Base-by-base conservation (phyloP, 805 yeast genomes). In the Wickerhamomyces canadensis region DNA sequence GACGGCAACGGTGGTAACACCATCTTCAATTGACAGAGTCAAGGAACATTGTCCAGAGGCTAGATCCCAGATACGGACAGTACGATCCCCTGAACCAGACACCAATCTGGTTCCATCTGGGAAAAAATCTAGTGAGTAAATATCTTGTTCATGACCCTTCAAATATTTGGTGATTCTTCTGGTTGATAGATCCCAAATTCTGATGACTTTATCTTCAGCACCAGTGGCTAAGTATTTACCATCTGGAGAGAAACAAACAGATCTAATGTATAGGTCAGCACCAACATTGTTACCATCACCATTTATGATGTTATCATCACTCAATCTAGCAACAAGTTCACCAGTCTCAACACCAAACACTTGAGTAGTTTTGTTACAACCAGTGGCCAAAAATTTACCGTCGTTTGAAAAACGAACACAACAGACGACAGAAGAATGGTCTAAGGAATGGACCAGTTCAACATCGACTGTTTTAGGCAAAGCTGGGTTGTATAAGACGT, bases 1-100 rank as follows among this genome's bases (percentile, higher is more conserved):
- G 29, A 91, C 91, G 16, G 97, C 96, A 32, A 91, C 97, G 0
- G 98, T 91, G 38, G 98, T 91, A 37, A 91, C 98, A 51, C 98
- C 98, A 60, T 91, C 98, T 64, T 91, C 97, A 52, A 91, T 89
- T 14, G 88, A 77, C 48, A 91, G 70, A 33, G 96, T 88, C 55
- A 88, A 71, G 17, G 88, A 79, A 60, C 96, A 86, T 65, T 85
- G 88, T 18, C 95, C 93, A 27, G 87, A 75, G 51, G 84, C 78
- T 57, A 89, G 74, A 62, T 91, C 96, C 98, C 98, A 91, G 55
- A 93, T 83, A 59, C 96, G 76, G 25, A 91, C 97, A 14, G 96
- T 87, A 54, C 95, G 78, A 65, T 91, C 98, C 40, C 98, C 98
- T 13, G 94, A 82, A 27, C 98, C 98, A 15, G 95, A 83, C 21